Evolutionary conservation across 768 basidiomycete species (phyloP).

Genomic region (Xerocomus potaroensis): DNA sequence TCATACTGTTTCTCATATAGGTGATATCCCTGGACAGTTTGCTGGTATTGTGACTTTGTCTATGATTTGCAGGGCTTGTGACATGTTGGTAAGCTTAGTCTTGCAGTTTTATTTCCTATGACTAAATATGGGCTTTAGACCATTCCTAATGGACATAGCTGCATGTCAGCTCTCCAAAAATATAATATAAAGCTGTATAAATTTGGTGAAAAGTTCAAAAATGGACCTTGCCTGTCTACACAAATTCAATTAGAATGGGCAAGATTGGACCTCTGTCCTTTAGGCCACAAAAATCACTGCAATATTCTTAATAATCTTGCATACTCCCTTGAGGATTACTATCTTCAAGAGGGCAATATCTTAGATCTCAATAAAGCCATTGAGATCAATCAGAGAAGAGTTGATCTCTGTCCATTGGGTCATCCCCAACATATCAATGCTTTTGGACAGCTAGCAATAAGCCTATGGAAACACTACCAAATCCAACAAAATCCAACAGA

Average conservation of each 20-base stretch:
- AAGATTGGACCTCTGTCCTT: background rate
- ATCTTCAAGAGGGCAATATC: background rate
- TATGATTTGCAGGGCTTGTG: background rate
- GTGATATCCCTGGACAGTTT: background rate
- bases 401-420: background rate
- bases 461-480: background rate
- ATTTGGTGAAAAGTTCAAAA: background rate
- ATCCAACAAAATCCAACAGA: background rate
- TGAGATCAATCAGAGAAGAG: background rate
- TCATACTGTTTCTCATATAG: background rate
- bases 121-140: background rate
- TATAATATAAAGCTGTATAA: background rate
- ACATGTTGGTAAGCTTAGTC: too few species aligned
- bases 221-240: background rate
- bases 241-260: background rate
- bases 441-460: background rate
- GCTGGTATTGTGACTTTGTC: background rate
- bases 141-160: background rate
- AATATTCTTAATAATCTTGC: background rate
- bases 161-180: background rate
- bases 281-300: background rate
- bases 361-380: background rate
- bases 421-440: background rate
- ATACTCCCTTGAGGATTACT: background rate
- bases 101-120: background rate